phyloP scores from a whole-genome alignment of 805 yeast species.

The Wickerhamiella dianesei region DNA sequence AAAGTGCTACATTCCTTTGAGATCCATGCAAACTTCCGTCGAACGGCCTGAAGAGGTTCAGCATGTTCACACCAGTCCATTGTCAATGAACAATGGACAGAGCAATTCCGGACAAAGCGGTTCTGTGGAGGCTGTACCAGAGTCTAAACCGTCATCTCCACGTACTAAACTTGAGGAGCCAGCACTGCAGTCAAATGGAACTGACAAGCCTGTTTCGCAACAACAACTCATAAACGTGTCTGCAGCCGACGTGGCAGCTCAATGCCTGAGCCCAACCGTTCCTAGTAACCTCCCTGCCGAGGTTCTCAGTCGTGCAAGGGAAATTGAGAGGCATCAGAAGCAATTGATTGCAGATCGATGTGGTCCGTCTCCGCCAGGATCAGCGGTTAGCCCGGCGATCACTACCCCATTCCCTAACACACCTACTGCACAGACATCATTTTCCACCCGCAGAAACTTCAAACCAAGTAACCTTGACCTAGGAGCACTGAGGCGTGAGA shows the following conservation, averaged over 20 bases:
- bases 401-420: not conserved
- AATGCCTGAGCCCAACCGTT: constrained; percentile 13
- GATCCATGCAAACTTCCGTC: too few relatives aligned
- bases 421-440: not conserved
- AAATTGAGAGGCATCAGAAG: constrained; percentile 14
- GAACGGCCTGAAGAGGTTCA: too few relatives aligned
- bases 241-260: constrained; percentile 11
- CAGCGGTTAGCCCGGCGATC: not conserved
- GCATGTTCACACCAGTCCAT: too few relatives aligned
- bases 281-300: constrained; percentile 10
- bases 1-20: too few relatives aligned
- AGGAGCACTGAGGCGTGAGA: constrained; percentile 13
- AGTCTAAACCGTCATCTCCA: not conserved
- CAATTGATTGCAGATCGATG: constrained; percentile 5
- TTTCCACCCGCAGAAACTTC: not conserved
- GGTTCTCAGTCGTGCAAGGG: constrained; percentile 8
- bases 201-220: constrained; percentile 3
- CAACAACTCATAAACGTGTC: not conserved
- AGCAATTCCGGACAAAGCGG: too few relatives aligned
- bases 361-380: not conserved
- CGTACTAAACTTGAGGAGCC: not conserved
- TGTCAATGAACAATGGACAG: too few relatives aligned
- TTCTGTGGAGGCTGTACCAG: too few relatives aligned
- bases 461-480: constrained; percentile 6
- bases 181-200: not conserved